Evolutionary conservation across 2,329 filamentous ascomycete genomes (phyloP).

Genomic region (Calonectria pteridis): DNA sequence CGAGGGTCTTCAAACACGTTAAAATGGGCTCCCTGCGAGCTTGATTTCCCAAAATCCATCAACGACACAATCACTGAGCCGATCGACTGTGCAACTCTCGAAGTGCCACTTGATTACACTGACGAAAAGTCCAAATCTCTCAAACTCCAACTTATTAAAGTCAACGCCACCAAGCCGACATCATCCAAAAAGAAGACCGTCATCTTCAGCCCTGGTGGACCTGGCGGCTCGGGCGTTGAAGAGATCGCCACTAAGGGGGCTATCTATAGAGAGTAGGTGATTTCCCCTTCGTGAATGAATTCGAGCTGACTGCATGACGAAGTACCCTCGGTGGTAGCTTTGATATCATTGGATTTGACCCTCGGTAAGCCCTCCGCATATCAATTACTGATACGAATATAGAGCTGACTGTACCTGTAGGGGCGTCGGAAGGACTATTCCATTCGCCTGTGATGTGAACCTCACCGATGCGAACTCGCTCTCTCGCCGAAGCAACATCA

Average conservation of each 20-base stretch:
- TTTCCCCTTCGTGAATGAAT: neutral
- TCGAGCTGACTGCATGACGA: neutral
- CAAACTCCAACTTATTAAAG: neutral
- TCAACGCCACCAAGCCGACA: neutral
- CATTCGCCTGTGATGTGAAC: neutral
- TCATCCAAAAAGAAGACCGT: neutral
- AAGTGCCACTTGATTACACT: neutral
- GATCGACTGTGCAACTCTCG: neutral
- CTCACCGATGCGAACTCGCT: neutral
- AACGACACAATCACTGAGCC: neutral
- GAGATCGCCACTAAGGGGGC: neutral
- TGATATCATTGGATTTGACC: neutral
- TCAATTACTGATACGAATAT: no score
- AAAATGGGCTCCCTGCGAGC: neutral
- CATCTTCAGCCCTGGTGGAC: neutral
- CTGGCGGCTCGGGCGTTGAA: neutral
- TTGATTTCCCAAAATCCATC: neutral
- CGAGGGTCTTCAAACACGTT: neutral
- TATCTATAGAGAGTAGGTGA: neutral
- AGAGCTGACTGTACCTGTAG: neutral
- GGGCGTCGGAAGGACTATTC: neutral
- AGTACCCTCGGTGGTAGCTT: neutral
- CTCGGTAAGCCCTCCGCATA: neutral
- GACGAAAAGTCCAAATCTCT: neutral
- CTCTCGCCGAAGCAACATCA: neutral